These are phyloP conservation scores for Euphorbia lathyris DNA, from an alignment of 345 rosid species.

Conservation along the genomic window DNA sequence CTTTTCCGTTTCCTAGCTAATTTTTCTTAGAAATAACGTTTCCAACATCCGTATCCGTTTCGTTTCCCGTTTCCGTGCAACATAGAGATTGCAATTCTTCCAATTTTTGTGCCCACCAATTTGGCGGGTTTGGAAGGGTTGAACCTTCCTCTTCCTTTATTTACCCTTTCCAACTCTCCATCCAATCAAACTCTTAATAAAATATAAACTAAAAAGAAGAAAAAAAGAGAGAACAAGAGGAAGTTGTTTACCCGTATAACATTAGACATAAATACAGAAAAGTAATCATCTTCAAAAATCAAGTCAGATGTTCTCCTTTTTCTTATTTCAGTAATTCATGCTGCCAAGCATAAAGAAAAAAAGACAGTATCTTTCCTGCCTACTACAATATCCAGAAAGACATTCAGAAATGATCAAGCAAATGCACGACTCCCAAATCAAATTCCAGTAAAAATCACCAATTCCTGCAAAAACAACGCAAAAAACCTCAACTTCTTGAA, in stretches of 20 bases:
- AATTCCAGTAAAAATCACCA: slow-evolving; percentile 10
- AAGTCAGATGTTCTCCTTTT: slow-evolving; percentile 4
- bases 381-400: slow-evolving; percentile 20
- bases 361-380: slow-evolving; percentile 22
- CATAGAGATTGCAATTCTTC: too few species aligned
- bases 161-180: too few species aligned
- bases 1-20: too few species aligned
- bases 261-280: slow-evolving; percentile 1
- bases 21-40: too few species aligned
- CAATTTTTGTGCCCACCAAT: too few species aligned
- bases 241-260: not conserved
- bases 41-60: too few species aligned
- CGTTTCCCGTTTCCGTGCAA: too few species aligned
- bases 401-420: slow-evolving; percentile 13
- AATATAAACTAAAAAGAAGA: not conserved
- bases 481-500: not conserved
- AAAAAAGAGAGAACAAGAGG: not conserved
- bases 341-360: slow-evolving; percentile 10
- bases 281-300: slow-evolving; percentile 2
- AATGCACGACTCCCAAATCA: slow-evolving; percentile 15
- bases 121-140: too few species aligned
- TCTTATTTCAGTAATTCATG: slow-evolving; percentile 24
- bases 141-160: too few species aligned
- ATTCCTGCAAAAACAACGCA: slow-evolving; percentile 23
- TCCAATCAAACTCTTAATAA: too few species aligned